A percentile compares a stretch with the other conserved stretches of the same genome.
Conservation (phyloP, 2,329 filamentous ascomycete genomes). For the Beauveria asiatica region DNA sequence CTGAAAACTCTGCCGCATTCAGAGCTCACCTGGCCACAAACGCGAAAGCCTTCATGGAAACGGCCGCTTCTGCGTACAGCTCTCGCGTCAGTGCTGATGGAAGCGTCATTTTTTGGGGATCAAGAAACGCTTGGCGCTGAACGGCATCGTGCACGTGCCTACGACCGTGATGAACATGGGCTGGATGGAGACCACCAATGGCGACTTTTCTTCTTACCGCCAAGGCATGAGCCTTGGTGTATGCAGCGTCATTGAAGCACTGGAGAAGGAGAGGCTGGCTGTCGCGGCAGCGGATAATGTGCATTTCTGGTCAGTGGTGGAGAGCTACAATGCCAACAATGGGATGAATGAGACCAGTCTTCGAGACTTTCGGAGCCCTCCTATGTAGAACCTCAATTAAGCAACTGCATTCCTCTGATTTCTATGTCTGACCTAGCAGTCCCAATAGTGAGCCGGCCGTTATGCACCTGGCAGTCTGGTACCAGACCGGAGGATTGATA, state of each 20-base stretch:
- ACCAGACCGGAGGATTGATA: too few species aligned
- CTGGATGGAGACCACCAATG: slow-evolving; percentile 13
- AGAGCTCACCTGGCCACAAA: not conserved
- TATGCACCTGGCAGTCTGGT: too few species aligned
- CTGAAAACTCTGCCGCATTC: not conserved
- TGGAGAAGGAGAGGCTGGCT: slow-evolving; percentile 6
- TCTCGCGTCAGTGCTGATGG: slow-evolving; percentile 11
- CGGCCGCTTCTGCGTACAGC: slow-evolving; percentile 11
- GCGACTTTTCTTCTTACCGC: slow-evolving; percentile 14
- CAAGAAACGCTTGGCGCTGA: slow-evolving; percentile 10
- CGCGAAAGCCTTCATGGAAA: slow-evolving; percentile 7
- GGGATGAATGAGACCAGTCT: slow-evolving; percentile 4
- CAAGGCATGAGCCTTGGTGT: slow-evolving; percentile 13
- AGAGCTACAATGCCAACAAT: slow-evolving; percentile 1
- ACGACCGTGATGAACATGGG: slow-evolving; percentile 13
- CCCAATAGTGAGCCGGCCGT: too few species aligned
- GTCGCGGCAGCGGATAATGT: slow-evolving; percentile 3
- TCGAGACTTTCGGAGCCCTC: not conserved
- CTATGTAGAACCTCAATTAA: too few species aligned
- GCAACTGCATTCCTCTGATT: too few species aligned
- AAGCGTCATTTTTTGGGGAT: slow-evolving; percentile 10
- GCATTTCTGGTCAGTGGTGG: not conserved
- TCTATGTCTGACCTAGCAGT: too few species aligned
- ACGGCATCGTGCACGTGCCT: slow-evolving; percentile 13
- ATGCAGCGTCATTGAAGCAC: slow-evolving; percentile 11